phyloP scores from a whole-genome alignment of 768 basidiomycete genomes.

The Ramaria sp. region DNA sequence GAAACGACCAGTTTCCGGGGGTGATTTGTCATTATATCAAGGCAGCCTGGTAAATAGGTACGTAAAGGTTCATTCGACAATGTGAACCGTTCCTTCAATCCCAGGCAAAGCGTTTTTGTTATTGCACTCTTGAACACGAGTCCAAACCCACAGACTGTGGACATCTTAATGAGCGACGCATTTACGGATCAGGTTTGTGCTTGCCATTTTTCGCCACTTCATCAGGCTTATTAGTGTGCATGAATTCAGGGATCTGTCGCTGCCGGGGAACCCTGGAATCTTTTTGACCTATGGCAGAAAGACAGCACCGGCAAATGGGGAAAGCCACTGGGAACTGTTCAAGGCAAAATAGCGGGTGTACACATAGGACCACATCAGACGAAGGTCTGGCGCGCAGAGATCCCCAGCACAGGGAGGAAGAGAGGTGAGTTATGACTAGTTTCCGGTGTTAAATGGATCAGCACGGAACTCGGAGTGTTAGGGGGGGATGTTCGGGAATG shows the following conservation, averaged over 20 bases:
- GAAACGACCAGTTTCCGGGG: constrained; percentile 20
- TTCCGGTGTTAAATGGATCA: no score
- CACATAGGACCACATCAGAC: constrained; percentile 21
- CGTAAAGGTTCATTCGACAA: background rate
- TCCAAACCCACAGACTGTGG: constrained; percentile 18
- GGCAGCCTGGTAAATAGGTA: constrained; percentile 24
- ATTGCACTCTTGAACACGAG: constrained; percentile 27
- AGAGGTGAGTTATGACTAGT: background rate
- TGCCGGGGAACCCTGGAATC: constrained; percentile 3
- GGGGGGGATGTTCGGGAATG: no score
- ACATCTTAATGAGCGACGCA: constrained; percentile 22
- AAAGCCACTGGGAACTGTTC: constrained; percentile 15
- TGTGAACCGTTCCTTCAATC: background rate
- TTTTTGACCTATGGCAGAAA: constrained; percentile 28
- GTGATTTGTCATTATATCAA: constrained; percentile 23
- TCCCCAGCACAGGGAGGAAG: background rate
- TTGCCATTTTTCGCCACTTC: background rate
- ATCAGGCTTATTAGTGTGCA: background rate
- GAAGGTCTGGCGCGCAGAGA: constrained; percentile 17
- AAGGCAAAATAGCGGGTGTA: constrained; percentile 14
- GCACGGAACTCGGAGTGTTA: no score
- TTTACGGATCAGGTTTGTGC: constrained; percentile 23
- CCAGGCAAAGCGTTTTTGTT: constrained; percentile 17
- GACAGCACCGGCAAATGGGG: constrained; percentile 16
- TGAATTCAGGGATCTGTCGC: constrained; percentile 2